Evolutionary conservation across 1,284 basidiomycete genomes (phyloP), one percentile per base, ranked within the genome.

Genomic region (Garcileccinum viscosum): DNA sequence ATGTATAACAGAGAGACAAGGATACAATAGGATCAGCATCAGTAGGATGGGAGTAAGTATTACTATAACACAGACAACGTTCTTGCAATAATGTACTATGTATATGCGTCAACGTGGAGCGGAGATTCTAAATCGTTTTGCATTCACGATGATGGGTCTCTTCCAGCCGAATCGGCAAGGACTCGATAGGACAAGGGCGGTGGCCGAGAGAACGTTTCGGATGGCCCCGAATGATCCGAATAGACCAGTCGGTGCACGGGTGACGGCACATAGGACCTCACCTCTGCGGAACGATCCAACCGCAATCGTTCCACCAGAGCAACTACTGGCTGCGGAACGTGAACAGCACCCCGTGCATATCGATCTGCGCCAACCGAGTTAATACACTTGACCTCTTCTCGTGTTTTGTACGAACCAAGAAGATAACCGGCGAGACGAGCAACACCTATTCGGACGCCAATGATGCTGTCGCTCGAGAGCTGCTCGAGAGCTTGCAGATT

Each of bases 401-500:
- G 62, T 60, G 59, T 37, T 59, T 65, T 30, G 67, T 42, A 81
- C 87, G 77, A 77, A 89, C 90, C 84, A 73, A 84, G 87, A 63
- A 92, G 80, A 56, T 82, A 78, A 47, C 87, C 87, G 27, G 90
- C 81, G 38, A 94, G 84, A 59, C 94, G 88, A 17, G 96, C 92
- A 2, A 97, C 86, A 9, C 90, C 92, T 68, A 98, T 95, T 56
- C 96, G 89, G 61, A 99, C 95, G 74, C 96, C 96, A 63, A 95
- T 85, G 32, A 98, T 89, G n/a, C 77, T 79, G 77, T 97, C 95
- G 44, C 83, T 76, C 19, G 89, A 88, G 62, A 98, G 85, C 62
- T 79, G 77, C 38, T 84, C 81, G 15, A 98, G 81, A 19, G 85
- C 81, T 62, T 84, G 81, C 79, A 95, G 88, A 71, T 85, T 81